Conservation (phyloP, 2,329 filamentous ascomycete genomes). For the Stachybotrys chartarum region DNA sequence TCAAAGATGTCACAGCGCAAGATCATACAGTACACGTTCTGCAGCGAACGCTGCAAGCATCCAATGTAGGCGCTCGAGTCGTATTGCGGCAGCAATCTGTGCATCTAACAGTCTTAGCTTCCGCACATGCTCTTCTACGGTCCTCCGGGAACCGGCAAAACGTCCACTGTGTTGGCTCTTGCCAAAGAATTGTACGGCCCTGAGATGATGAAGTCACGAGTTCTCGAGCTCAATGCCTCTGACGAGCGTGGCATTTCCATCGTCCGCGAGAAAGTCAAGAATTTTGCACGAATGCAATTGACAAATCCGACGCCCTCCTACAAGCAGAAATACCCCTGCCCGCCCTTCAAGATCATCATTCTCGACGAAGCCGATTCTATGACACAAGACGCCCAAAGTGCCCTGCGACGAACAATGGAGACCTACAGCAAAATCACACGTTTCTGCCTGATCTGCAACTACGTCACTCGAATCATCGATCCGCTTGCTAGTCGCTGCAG, state of each 20-base stretch:
- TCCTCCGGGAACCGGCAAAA: constrained; percentile 95
- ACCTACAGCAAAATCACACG: constrained; percentile 94
- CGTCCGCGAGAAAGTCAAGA: constrained; percentile 95
- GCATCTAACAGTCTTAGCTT: constrained; percentile 39
- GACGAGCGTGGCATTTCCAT: constrained; percentile 98
- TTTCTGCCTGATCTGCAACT: constrained; percentile 98
- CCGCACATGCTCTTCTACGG: constrained; percentile 99
- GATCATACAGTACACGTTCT: constrained; percentile 94
- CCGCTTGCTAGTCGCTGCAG: constrained; percentile 87
- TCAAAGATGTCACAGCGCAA: constrained; percentile 93
- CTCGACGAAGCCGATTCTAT: constrained; percentile 98
- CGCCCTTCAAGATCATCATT: constrained; percentile 98
- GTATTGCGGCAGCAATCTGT: neutral
- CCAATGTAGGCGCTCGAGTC: constrained; percentile 55
- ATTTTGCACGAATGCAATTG: constrained; percentile 93
- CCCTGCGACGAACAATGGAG: constrained; percentile 93
- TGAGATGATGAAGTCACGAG: constrained; percentile 83
- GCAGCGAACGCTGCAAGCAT: constrained; percentile 85
- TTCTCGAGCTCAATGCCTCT: constrained; percentile 98
- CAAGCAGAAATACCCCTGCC: constrained; percentile 74
- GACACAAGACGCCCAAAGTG: constrained; percentile 96
- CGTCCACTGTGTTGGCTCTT: constrained; percentile 91
- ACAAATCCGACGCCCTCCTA: constrained; percentile 69
- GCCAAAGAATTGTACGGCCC: constrained; percentile 97
- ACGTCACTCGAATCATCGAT: constrained; percentile 96